phyloP scores from a whole-genome alignment of 139 green algal species.

The Trebouxia sp. region DNA sequence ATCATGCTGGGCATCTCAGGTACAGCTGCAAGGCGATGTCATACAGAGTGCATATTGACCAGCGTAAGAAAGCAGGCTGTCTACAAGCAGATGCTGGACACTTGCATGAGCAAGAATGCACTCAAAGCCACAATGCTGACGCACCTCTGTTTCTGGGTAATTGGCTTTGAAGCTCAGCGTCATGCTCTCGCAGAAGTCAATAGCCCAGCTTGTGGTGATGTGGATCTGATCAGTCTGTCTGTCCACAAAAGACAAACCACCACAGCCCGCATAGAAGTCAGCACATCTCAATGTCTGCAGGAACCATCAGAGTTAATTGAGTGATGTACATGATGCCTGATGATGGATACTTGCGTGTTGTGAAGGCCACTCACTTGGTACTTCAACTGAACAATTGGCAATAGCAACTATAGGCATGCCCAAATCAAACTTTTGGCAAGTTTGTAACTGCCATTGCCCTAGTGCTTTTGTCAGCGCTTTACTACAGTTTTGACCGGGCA shows the following conservation, averaged over 20 bases:
- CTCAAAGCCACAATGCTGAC: not conserved
- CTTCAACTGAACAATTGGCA: too few species aligned
- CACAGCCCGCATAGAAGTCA: slow-evolving; percentile 55
- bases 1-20: not conserved
- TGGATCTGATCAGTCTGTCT: slow-evolving; percentile 32
- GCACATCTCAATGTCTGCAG: not conserved
- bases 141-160: slow-evolving; percentile 46
- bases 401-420: too few species aligned
- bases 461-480: too few species aligned
- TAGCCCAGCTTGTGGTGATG: slow-evolving; percentile 51
- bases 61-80: too few species aligned
- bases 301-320: not conserved
- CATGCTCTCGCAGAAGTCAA: slow-evolving; percentile 53
- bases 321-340: not conserved
- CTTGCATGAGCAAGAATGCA: not conserved
- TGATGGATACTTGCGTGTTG: not conserved
- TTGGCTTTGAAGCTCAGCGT: slow-evolving; percentile 55
- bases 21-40: not conserved
- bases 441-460: too few species aligned
- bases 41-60: not conserved
- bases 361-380: too few species aligned
- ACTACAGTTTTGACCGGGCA: too few species aligned
- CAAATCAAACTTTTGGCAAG: too few species aligned
- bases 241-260: slow-evolving; percentile 46
- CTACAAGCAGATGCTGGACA: too few species aligned